A percentile compares a stretch with the other conserved stretches of the same genome.
Evolutionary conservation across 2,329 filamentous ascomycete genomes (phyloP).

Genomic region (Bipolaris gigantea): DNA sequence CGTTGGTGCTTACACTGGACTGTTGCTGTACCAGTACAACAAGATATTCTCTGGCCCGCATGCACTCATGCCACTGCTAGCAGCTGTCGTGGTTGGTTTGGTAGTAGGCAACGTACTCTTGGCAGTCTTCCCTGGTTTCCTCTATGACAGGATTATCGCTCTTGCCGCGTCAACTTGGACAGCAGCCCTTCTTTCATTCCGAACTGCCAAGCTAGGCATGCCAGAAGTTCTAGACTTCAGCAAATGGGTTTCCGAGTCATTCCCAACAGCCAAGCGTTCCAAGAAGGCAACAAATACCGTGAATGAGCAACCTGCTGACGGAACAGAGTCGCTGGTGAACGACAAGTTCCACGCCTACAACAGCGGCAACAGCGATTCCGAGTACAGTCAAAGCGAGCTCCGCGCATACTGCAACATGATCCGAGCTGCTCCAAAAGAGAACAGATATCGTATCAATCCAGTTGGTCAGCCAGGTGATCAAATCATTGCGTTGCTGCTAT

Average conservation of each 20-base stretch:
- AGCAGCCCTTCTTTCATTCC: conserved; percentile 53
- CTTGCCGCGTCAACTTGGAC: conserved; percentile 57
- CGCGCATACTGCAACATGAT: conserved; percentile 51
- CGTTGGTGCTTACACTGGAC: conserved; percentile 54
- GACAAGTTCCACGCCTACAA: conserved; percentile 50
- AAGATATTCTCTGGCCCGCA: conserved; percentile 56
- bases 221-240: conserved; percentile 40
- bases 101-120: conserved; percentile 52
- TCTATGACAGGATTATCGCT: conserved; percentile 53
- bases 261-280: conserved; percentile 12
- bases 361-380: conserved; percentile 48
- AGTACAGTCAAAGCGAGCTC: conserved; percentile 57
- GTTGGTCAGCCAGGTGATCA: conserved; percentile 49
- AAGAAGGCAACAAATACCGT: conserved; percentile 11
- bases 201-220: conserved; percentile 53
- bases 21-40: conserved; percentile 56
- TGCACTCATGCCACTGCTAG: conserved; percentile 52
- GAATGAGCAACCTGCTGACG: conserved; percentile 20
- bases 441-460: conserved; percentile 48
- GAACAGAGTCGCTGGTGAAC: conserved; percentile 22
- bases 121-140: conserved; percentile 44
- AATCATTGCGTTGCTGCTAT: conserved; percentile 48
- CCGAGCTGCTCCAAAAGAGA: conserved; percentile 46
- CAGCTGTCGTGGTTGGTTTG: conserved; percentile 52
- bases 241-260: conserved; percentile 33